Conservation (phyloP, 2,329 filamentous ascomycete genomes). For the Metarhizium anisopliae region DNA sequence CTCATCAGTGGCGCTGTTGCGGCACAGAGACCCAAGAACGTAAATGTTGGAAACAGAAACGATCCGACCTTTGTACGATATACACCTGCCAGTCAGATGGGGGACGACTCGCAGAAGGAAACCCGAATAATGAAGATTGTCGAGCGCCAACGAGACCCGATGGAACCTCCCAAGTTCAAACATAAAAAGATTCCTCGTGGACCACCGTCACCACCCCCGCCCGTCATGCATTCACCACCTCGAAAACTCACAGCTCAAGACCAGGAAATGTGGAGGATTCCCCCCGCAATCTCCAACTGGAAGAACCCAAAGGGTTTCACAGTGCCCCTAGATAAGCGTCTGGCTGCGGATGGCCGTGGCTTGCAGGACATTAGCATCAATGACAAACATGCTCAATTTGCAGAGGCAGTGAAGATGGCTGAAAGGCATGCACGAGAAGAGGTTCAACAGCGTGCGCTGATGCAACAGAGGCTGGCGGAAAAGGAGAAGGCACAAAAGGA, state of each 20-base stretch:
- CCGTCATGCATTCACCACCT: conserved; percentile 90
- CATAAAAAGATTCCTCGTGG: conserved; percentile 96
- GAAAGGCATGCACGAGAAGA: conserved; percentile 93
- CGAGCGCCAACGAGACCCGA: conserved; percentile 83
- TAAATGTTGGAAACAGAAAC: conserved; percentile 69
- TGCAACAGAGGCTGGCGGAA: conserved; percentile 94
- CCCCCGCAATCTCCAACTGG: conserved; percentile 90
- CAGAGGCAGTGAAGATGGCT: conserved; percentile 87
- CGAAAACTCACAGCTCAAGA: conserved; percentile 94
- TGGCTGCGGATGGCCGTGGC: conserved; percentile 87
- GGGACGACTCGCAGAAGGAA: conserved; percentile 73
- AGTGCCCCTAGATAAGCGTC: conserved; percentile 85
- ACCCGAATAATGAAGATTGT: conserved; percentile 99
- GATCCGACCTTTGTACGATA: conserved; percentile 94
- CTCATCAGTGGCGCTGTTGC: conserved; percentile 80
- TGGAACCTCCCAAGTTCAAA: conserved; percentile 98
- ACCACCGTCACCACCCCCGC: conserved; percentile 84
- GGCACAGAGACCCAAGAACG: conserved; percentile 91
- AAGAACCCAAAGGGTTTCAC: conserved; percentile 99
- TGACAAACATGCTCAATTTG: conserved; percentile 96
- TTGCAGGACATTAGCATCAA: conserved; percentile 93
- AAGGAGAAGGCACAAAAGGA: conserved; percentile 95
- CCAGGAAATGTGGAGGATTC: conserved; percentile 89
- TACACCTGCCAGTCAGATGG: conserved; percentile 95
- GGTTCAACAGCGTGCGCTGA: conserved; percentile 80